These are phyloP conservation scores for Marsdenia floribunda DNA, from an alignment of 257 asterid genomes.

Conservation along the genomic window DNA sequence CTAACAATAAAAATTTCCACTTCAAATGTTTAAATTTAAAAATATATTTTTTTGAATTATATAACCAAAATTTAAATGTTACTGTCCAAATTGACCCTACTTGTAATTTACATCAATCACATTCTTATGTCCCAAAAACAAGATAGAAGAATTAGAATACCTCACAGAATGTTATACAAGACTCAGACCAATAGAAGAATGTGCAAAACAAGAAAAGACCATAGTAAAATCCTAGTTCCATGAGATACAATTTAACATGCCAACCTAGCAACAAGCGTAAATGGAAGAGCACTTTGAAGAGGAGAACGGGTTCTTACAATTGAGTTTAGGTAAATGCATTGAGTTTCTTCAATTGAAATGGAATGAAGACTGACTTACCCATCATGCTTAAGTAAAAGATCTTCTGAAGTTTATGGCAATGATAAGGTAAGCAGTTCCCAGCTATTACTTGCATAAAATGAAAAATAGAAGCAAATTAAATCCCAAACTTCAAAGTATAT, in stretches of 20 bases:
- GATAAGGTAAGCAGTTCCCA: conserved; percentile 1
- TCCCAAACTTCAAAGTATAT: conserved; percentile 5
- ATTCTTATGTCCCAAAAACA: background rate
- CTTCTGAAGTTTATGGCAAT: background rate
- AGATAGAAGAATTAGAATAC: background rate
- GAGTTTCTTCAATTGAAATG: background rate
- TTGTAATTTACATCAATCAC: background rate
- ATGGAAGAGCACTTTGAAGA: background rate
- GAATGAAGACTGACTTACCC: background rate
- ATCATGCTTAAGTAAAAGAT: background rate
- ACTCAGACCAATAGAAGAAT: background rate
- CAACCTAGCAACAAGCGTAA: background rate
- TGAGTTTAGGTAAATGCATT: background rate
- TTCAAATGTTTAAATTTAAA: no score
- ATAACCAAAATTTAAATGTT: no score
- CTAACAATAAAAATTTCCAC: no score
- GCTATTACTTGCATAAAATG: background rate
- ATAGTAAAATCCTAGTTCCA: background rate
- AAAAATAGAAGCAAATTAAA: background rate
- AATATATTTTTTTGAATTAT: no score
- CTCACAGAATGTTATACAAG: background rate
- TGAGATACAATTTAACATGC: background rate
- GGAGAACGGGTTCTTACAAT: background rate
- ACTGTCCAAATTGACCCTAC: no score
- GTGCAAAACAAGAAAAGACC: background rate